Conservation (phyloP, 257 asterid species). For the Jacaranda copaia region DNA sequence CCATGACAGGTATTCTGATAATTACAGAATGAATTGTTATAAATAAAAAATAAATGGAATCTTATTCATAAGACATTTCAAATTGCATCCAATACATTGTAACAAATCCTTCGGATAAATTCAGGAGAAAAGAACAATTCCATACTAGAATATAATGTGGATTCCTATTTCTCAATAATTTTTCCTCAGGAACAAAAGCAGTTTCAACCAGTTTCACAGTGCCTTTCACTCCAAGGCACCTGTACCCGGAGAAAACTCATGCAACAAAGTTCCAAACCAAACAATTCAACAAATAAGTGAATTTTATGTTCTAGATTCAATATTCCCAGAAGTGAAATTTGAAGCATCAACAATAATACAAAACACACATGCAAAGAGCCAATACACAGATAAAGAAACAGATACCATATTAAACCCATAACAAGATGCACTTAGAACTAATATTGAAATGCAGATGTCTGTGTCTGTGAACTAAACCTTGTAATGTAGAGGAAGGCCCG, state of each 20-base stretch:
- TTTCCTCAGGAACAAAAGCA: not conserved
- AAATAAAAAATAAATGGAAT: slow-evolving; percentile 12
- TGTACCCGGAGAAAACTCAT: slow-evolving; percentile 3
- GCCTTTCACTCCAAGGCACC: slow-evolving; percentile 10
- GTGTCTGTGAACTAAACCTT: slow-evolving; percentile 49
- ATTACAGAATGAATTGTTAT: not conserved
- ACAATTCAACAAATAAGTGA: slow-evolving; percentile 20
- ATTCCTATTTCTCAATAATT: slow-evolving; percentile 26
- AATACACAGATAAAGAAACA: not conserved
- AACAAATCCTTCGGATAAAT: slow-evolving; percentile 14
- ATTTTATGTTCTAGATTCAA: slow-evolving; percentile 9
- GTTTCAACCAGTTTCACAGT: not conserved
- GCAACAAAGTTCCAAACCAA: not conserved
- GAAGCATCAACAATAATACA: slow-evolving; percentile 18
- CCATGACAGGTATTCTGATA: not conserved
- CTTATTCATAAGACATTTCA: slow-evolving; percentile 16
- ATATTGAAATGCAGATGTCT: not conserved
- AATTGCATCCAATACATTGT: not conserved
- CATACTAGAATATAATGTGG: slow-evolving; percentile 1
- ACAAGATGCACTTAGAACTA: not conserved
- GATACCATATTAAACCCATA: not conserved
- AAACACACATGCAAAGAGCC: not conserved
- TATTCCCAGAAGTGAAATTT: not conserved
- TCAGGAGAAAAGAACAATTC: slow-evolving; percentile 7
- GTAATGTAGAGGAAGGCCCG: slow-evolving; percentile 74